These are phyloP conservation scores for Fusarium fujikuroi DNA, from an alignment of 2,329 filamentous ascomycete species.

Conservation along the genomic window DNA sequence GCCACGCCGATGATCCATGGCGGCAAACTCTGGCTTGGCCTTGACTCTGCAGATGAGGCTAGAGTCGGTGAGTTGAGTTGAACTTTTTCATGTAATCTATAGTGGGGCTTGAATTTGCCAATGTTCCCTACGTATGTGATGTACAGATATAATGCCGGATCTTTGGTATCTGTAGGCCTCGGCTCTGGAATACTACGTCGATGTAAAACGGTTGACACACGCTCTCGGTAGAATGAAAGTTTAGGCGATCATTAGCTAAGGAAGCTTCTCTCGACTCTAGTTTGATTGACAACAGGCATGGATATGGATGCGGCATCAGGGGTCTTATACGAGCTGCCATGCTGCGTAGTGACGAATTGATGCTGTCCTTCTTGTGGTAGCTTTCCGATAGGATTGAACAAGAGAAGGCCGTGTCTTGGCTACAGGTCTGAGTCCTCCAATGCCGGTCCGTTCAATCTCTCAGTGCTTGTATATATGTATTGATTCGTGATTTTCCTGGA, in stretches of 20 bases:
- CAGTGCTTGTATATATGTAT: neutral
- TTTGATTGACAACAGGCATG: neutral
- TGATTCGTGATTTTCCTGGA: neutral
- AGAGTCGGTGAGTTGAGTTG: slow-evolving; percentile 14
- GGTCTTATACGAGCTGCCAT: slow-evolving; percentile 12
- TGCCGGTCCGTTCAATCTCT: neutral
- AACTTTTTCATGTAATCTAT: neutral
- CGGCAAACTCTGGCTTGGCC: neutral
- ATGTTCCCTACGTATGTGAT: neutral
- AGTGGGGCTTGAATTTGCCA: neutral
- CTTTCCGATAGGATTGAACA: neutral
- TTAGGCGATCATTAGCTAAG: neutral
- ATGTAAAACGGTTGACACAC: neutral
- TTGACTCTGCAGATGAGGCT: neutral
- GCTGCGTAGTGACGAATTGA: neutral
- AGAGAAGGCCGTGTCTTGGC: neutral
- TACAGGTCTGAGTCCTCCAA: neutral
- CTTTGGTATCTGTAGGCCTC: neutral
- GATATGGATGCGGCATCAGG: slow-evolving; percentile 14
- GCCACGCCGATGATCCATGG: slow-evolving; percentile 7
- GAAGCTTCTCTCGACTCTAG: neutral
- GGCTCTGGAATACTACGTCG: slow-evolving; percentile 4
- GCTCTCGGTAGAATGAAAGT: neutral
- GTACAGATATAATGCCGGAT: too few relatives aligned
- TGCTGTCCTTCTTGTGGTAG: neutral